phyloP scores from a whole-genome alignment of 139 green algal genomes.

The Mesotaenium endlicherianum region DNA sequence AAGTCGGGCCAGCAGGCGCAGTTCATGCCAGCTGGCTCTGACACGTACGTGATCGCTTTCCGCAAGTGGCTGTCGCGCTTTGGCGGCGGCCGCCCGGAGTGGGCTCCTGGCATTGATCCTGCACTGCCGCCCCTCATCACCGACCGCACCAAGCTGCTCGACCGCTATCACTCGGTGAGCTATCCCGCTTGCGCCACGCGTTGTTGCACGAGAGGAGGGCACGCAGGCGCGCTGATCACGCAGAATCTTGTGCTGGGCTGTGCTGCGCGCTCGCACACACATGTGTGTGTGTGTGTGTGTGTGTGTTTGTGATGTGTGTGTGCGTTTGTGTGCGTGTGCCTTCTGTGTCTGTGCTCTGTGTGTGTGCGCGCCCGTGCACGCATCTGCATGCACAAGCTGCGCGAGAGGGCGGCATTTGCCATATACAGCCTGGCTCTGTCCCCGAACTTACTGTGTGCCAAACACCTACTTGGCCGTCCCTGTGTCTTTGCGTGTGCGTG shows the following conservation, averaged over 20 bases:
- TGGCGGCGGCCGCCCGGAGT: neutral
- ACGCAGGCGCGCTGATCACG: too few species aligned
- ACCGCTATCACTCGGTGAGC: neutral
- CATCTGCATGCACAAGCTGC: too few species aligned
- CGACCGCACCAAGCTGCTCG: neutral
- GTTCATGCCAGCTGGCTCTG: neutral
- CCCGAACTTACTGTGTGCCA: too few species aligned
- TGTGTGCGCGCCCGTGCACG: too few species aligned
- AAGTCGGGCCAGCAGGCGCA: neutral
- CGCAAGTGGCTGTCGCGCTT: neutral
- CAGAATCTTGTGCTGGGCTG: too few species aligned
- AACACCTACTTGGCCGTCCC: too few species aligned
- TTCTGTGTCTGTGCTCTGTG: too few species aligned
- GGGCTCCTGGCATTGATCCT: neutral
- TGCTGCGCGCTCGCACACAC: too few species aligned
- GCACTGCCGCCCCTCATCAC: neutral
- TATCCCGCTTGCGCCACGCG: neutral
- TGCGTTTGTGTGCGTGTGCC: neutral
- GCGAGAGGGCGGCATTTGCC: too few species aligned
- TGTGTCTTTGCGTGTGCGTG: neutral
- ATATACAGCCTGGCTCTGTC: too few species aligned
- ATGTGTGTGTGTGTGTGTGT: too few species aligned
- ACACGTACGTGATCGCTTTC: neutral
- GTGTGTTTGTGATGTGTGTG: neutral
- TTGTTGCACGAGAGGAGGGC: neutral